These are phyloP conservation scores for Trypanosoma mega DNA, from an alignment of 208 protist genomes.

Conservation along the genomic window DNA sequence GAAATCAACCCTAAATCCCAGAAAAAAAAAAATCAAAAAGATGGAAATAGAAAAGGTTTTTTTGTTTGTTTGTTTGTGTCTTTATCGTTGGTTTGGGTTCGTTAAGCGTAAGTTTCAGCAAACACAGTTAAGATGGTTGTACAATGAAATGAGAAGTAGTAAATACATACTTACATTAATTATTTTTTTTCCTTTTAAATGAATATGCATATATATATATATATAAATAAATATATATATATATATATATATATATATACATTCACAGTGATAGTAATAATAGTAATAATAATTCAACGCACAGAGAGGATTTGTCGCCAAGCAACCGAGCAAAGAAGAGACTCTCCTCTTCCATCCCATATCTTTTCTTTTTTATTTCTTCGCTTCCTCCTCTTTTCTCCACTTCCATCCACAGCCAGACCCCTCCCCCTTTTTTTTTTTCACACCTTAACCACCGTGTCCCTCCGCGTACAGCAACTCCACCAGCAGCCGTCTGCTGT, in stretches of 20 bases:
- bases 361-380: no score
- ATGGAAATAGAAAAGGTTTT: no score
- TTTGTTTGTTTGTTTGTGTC: no score
- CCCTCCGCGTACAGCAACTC: slow-evolving; percentile 16
- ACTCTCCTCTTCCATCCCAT: no score
- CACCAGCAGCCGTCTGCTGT: slow-evolving; percentile 26
- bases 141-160: neutral
- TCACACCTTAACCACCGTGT: slow-evolving; percentile 11
- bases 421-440: no score
- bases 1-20: neutral
- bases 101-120: no score
- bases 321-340: no score
- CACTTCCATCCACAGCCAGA: no score
- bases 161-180: neutral
- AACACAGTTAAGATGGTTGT: no score
- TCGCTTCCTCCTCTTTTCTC: no score
- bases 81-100: no score
- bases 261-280: neutral
- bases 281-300: neutral
- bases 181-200: neutral
- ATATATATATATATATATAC: neutral
- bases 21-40: neutral
- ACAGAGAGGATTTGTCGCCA: no score
- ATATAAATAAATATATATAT: neutral
- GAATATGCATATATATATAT: neutral